Evolutionary conservation across 768 basidiomycete genomes (phyloP), one percentile per base, ranked within the genome.

Genomic region (Lactifluus pinguis): DNA sequence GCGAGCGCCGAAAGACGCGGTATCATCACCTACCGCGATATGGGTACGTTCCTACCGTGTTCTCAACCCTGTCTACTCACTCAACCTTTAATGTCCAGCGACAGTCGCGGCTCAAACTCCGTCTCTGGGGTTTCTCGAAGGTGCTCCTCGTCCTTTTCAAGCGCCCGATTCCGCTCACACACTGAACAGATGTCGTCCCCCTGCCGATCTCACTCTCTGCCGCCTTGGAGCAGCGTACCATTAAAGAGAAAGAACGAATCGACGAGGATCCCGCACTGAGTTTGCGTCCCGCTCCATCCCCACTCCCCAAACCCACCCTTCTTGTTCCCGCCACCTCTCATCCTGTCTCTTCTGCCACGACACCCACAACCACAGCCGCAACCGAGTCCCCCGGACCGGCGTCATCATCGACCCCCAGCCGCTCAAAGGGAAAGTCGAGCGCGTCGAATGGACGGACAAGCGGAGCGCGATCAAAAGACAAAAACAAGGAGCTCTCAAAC

Each of bases 201-300:
- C 47, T 36, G 5, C 65, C 65, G 10, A 51, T 65, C 29, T 49
- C 63, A 7, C 65, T 66, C 36, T 57, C 53, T 11, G 15, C 56
- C 13, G 65, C 65, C 25, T 57, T 66, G 21, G 59, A 60, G 13
- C 52, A 36, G 32, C 65, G 57, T 49, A 21, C 56, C 17, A 44
- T 52, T 29, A 65, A 65, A 48, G 63, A 61, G 30, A 66, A 66
- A 30, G 63, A 65, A 32, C 63, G 55, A 34, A 32, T 65, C 7
- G 65, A 64, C 4, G 63, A 66, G 47, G 65, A 66, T 30, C 65
- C 65, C 15, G 65, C 65, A 6, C 56, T 65, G 4, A 64, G 53
- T 44, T 50, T 50, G 14, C 62, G 39, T 38, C 53, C 54, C 38
- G 21, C 32, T 47, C 38, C 50, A 10, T 55, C 55, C 11, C 41